phyloP scores from a whole-genome alignment of 345 rosid species.

The Moringa oleifera region DNA sequence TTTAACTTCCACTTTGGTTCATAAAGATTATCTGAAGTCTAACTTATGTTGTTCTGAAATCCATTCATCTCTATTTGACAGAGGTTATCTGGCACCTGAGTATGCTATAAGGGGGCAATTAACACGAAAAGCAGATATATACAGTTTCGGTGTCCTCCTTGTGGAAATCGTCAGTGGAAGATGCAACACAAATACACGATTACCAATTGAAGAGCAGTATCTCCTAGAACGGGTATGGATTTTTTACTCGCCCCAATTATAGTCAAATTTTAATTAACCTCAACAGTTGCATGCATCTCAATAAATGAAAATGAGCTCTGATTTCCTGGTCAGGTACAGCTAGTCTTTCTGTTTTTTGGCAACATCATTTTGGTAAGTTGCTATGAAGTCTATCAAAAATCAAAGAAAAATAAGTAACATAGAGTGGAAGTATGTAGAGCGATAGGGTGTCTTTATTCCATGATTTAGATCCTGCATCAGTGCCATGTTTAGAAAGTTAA shows the following conservation, averaged over 20 bases:
- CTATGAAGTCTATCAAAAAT: not conserved
- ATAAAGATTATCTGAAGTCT: not conserved
- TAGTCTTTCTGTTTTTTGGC: not conserved
- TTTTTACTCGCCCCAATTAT: not conserved
- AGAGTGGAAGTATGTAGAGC: not conserved
- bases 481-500: not conserved
- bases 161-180: constrained; percentile 89
- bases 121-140: constrained; percentile 89
- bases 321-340: not conserved
- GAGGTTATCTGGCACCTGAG: constrained; percentile 98
- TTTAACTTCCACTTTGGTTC: not conserved
- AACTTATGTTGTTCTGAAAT: not conserved
- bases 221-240: constrained; percentile 76
- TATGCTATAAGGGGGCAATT: constrained; percentile 90
- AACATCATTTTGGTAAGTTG: not conserved
- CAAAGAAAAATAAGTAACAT: not conserved
- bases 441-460: not conserved
- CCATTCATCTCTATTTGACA: constrained; percentile 21
- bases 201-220: constrained; percentile 73
- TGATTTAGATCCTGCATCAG: not conserved
- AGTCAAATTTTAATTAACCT: not conserved
- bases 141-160: constrained; percentile 88
- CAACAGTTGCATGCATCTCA: not conserved
- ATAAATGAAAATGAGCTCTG: not conserved
- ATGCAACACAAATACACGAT: constrained; percentile 67